Base-by-base conservation (phyloP, 2,329 filamentous ascomycete species). In the Botrytis hyacinthi region DNA sequence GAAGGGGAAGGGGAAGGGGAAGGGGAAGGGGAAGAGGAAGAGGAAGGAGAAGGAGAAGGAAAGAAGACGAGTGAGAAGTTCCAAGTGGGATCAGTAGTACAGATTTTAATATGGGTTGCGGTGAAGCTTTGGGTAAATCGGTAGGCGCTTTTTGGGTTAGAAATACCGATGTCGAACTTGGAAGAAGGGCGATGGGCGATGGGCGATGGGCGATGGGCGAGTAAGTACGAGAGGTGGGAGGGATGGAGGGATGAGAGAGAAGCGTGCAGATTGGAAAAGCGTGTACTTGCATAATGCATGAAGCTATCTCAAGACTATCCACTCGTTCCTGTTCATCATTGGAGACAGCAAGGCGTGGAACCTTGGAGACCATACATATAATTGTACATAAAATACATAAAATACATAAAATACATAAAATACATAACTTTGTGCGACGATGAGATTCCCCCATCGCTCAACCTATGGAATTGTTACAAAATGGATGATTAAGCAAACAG, bases 71-170 rank as follows among this genome's bases (percentile, higher is more conserved):
- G n/a, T 42, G 35, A 37, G n/a, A 37, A 18, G 29, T 16, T 51
- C 10, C 44, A 26, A 48, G 35, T 16, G 37, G 37, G 37, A 60
- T 61, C 26, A 22, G 62, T 60, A 70, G 67, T 26, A 70, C 46
- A 46, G 46, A 68, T 16, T 46, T 67, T 68, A 37, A 42, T 72
- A 72, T 57, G 35, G 60, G 44, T 66, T 63, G 70, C 61, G 40
- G 59, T 71, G 65, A 57, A 57, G 65, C 5, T 54, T 67, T 54
- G 65, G 18, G 32, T 26, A 66, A 66, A 51, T 44, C 6, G 42
- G 42, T 44, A 8, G 18, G 42, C 42, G 42, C 6, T 44, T 44
- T 44, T 20, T 20, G 44, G 44, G 44, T 46, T 22, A 9, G 44
- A 46, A 46, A 46, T 46, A 46, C n/a, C 51, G 51, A 54, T 29